Evolutionary conservation across 768 basidiomycete species (phyloP).

Genomic region (Rubroboletus pulcherrimus): DNA sequence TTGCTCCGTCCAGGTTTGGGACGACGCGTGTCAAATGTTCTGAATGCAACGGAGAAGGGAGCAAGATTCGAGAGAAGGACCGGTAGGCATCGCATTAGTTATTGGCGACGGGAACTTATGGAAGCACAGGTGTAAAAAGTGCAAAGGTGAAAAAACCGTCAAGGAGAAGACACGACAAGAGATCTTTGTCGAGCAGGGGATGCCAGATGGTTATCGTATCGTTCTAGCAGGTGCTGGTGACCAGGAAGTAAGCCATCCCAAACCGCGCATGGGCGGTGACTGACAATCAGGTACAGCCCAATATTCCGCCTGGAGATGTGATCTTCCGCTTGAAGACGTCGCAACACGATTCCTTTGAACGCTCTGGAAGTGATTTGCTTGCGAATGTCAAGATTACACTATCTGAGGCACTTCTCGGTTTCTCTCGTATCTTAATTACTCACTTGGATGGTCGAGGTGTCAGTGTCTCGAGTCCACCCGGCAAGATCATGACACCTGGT

Average conservation of each 20-base stretch:
- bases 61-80: slow-evolving; percentile 79
- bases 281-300: slow-evolving; percentile 56
- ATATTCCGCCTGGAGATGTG: slow-evolving; percentile 84
- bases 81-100: slow-evolving; percentile 42
- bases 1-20: slow-evolving; percentile 46
- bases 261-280: background rate
- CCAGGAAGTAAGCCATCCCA: slow-evolving; percentile 56
- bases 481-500: slow-evolving; percentile 71
- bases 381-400: slow-evolving; percentile 82
- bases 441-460: slow-evolving; percentile 95
- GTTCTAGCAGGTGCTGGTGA: slow-evolving; percentile 91
- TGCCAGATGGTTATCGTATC: slow-evolving; percentile 79
- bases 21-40: slow-evolving; percentile 55
- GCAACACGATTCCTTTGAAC: slow-evolving; percentile 78
- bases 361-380: slow-evolving; percentile 76
- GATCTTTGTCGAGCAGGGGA: slow-evolving; percentile 82
- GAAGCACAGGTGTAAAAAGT: slow-evolving; percentile 81
- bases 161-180: slow-evolving; percentile 90
- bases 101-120: slow-evolving; percentile 1
- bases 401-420: slow-evolving; percentile 93
- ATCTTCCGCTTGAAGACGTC: slow-evolving; percentile 71
- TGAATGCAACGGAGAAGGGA: slow-evolving; percentile 68
- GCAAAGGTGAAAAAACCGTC: slow-evolving; percentile 80
- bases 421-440: slow-evolving; percentile 83
- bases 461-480: slow-evolving; percentile 66